phyloP scores from a whole-genome alignment of 2,329 filamentous ascomycete species.

The Beauveria australis region DNA sequence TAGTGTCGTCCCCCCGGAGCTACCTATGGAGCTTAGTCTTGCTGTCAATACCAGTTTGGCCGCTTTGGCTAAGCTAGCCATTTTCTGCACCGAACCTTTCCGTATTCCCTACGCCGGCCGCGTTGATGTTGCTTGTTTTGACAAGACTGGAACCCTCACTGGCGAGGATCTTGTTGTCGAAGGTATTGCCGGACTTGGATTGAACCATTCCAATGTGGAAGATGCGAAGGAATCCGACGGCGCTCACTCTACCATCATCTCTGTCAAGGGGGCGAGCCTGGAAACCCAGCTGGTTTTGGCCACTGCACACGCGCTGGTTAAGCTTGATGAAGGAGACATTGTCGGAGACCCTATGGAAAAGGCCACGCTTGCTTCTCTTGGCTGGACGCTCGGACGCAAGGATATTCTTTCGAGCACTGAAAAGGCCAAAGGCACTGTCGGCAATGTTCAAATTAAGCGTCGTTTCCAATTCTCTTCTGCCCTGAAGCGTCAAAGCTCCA shows the following conservation, averaged over 20 bases:
- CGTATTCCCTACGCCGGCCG: slow-evolving; percentile 93
- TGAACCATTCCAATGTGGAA: slow-evolving; percentile 59
- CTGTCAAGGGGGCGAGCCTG: slow-evolving; percentile 60
- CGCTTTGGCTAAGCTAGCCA: slow-evolving; percentile 87
- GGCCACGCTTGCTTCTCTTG: slow-evolving; percentile 79
- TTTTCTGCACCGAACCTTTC: slow-evolving; percentile 98
- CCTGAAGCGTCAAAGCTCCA: slow-evolving; percentile 89
- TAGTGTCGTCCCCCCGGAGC: slow-evolving; percentile 93
- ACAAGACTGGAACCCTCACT: slow-evolving; percentile 95
- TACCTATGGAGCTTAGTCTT: slow-evolving; percentile 95
- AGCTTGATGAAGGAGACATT: slow-evolving; percentile 91
- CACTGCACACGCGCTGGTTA: slow-evolving; percentile 90
- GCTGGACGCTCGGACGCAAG: slow-evolving; percentile 87
- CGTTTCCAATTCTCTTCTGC: slow-evolving; percentile 98
- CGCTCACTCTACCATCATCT: slow-evolving; percentile 70
- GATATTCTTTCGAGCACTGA: slow-evolving; percentile 64
- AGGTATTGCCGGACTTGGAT: slow-evolving; percentile 81
- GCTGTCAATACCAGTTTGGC: slow-evolving; percentile 97
- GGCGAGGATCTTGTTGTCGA: slow-evolving; percentile 96
- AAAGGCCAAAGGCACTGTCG: slow-evolving; percentile 33
- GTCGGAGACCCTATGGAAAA: slow-evolving; percentile 99
- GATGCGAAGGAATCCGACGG: slow-evolving; percentile 65
- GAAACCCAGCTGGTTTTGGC: slow-evolving; percentile 90
- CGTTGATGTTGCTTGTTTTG: slow-evolving; percentile 94
- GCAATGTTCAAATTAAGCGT: slow-evolving; percentile 87